Conservation (phyloP, 2,329 filamentous ascomycete genomes). For the Mollisia scopiformis region DNA sequence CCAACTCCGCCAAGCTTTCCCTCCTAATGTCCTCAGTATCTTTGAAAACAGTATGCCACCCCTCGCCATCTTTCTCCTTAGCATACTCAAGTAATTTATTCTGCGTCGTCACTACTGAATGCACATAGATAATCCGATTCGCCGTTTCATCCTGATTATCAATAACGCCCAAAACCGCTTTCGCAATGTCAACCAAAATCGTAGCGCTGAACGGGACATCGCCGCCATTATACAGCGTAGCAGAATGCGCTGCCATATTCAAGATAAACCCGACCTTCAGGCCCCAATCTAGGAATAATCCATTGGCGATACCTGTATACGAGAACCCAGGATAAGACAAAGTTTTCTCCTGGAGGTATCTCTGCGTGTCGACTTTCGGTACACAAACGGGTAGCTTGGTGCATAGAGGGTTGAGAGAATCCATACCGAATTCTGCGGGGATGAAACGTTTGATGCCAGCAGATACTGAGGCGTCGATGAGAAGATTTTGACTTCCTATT, state of each 20-base stretch:
- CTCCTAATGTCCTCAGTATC: no score
- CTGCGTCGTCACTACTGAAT: slow-evolving; percentile 22
- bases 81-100: slow-evolving; percentile 21
- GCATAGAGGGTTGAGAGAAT: no score
- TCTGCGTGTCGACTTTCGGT: slow-evolving; percentile 20
- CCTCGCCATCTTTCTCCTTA: no score
- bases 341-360: slow-evolving; percentile 24
- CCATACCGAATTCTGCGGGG: no score
- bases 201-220: slow-evolving; percentile 36
- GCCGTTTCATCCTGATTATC: slow-evolving; percentile 36
- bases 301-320: slow-evolving; percentile 57
- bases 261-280: slow-evolving; percentile 45
- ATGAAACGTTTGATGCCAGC: no score
- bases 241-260: slow-evolving; percentile 42
- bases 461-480: no score
- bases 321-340: slow-evolving; percentile 43
- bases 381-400: no score
- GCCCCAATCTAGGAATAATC: slow-evolving; percentile 62
- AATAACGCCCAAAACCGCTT: slow-evolving; percentile 39
- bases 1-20: no score
- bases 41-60: no score
- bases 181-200: slow-evolving; percentile 36
- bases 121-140: slow-evolving; percentile 19
- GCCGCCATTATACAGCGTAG: slow-evolving; percentile 52
- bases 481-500: no score